Percentiles rank a stretch among this genome's conserved stretches.
Conservation (phyloP, 1,284 basidiomycete genomes). For the Xerocomus cyaneibrunnescens region DNA sequence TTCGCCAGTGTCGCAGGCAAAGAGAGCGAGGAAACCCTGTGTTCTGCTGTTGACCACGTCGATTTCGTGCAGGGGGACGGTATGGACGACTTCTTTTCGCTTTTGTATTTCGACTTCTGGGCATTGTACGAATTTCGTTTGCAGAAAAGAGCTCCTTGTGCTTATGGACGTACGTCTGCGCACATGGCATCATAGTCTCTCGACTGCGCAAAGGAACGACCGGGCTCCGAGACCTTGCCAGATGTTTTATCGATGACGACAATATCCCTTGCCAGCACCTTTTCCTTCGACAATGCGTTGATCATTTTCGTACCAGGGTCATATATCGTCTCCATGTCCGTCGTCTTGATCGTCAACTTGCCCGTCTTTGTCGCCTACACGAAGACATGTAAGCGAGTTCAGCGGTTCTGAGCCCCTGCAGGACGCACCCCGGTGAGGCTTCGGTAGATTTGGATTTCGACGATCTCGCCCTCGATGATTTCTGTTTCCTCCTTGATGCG, state of each 20-base stretch:
- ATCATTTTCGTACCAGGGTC: slow-evolving; percentile 99
- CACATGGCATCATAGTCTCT: slow-evolving; percentile 99
- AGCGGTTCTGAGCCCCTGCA: neutral
- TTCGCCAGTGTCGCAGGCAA: slow-evolving; percentile 94
- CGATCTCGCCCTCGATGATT: slow-evolving; percentile 96
- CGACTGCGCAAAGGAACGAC: slow-evolving; percentile 92
- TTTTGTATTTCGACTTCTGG: slow-evolving; percentile 98
- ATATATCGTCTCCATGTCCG: slow-evolving; percentile 99
- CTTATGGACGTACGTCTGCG: slow-evolving; percentile 73
- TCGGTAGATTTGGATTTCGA: slow-evolving; percentile 97
- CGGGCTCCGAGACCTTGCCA: slow-evolving; percentile 96
- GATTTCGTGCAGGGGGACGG: slow-evolving; percentile 97
- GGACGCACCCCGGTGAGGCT: slow-evolving; percentile 91
- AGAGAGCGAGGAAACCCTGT: slow-evolving; percentile 83
- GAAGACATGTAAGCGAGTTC: slow-evolving; percentile 3
- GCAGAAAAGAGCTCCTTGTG: slow-evolving; percentile 3
- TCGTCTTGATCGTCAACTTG: slow-evolving; percentile 96
- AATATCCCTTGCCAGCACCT: slow-evolving; percentile 95
- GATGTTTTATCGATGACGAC: slow-evolving; percentile 97
- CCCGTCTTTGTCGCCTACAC: slow-evolving; percentile 96
- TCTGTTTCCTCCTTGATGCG: slow-evolving; percentile 98
- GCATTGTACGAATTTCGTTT: slow-evolving; percentile 98
- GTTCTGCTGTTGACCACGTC: slow-evolving; percentile 99
- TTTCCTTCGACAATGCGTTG: slow-evolving; percentile 94
- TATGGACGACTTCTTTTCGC: slow-evolving; percentile 95